Base-by-base conservation (phyloP, 495 filamentous ascomycete genomes). In the Durotheca rogersii region DNA sequence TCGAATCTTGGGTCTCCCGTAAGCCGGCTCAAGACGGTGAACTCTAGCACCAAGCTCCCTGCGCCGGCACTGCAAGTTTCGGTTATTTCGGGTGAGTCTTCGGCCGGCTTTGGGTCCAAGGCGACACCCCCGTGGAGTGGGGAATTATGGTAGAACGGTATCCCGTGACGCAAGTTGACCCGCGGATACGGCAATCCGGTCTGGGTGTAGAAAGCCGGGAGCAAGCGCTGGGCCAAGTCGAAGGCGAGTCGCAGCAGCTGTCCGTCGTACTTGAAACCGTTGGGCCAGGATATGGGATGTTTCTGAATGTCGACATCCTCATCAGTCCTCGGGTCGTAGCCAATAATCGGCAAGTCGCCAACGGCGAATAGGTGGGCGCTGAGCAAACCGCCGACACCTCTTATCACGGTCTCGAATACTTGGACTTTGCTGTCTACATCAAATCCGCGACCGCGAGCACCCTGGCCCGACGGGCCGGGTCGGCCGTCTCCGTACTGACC, bases 401-500 rank as follows among this genome's bases (percentile, higher is more conserved):
- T 78, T 64, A 98, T 98, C 7, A 95, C 90, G 1, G 90, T 96
- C 69, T 98, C 93, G 64, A 98, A 98, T 25, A 98, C 89, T 69
- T 98, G 89, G 6, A 98, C 93, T 68, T 96, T 96, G 67, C 90
- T 94, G 68, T 98, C 92, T 31, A 96, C 74, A 70, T 98, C 90
- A 54, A 97, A 98, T 2, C 90, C 93, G 25, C 86, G 78, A n/a
- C 78, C 82, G 51, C 88, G 76, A 53, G 79, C 75, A 6, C 91
- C 91, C 60, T 80, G 75, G 29, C 87, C 89, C 16, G 75, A 76
- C 34, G 82, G 80, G 6, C 88, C 84, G 17, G 78, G 68, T 5
- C 78, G 81, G 2, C 88, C 90, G 68, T 95, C 90, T 12, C 93
- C 93, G 66, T 96, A 97, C 46, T 92, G 77, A 57, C 82, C 75